Conservation (phyloP, 441 rosid genomes). For the Capsella rubella region DNA sequence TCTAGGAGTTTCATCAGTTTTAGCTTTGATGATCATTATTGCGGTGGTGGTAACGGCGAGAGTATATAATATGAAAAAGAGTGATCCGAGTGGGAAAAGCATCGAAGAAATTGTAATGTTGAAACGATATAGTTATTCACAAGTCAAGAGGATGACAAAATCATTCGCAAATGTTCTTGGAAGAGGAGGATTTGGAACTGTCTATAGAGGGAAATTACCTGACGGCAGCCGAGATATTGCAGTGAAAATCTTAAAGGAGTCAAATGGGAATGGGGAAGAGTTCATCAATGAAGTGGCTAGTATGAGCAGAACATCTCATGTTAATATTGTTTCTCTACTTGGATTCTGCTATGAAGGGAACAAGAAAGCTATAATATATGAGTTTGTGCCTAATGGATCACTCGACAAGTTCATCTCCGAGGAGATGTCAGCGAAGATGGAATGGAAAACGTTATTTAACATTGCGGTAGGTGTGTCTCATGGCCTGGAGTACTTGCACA, state of each 20-base stretch:
- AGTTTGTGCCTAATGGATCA: background rate
- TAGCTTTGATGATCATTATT: background rate
- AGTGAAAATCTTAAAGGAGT: background rate
- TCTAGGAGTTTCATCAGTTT: background rate
- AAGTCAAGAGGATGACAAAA: background rate
- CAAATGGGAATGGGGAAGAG: background rate
- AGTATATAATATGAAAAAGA: background rate
- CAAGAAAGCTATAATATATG: background rate
- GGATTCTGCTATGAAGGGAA: constrained; percentile 38
- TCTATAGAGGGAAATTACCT: background rate
- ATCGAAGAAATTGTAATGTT: background rate
- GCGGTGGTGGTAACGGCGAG: background rate
- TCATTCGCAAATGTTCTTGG: background rate
- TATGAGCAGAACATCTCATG: constrained; percentile 53
- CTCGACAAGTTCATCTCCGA: background rate
- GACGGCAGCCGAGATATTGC: background rate
- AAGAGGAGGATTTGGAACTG: background rate
- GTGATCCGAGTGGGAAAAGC: background rate
- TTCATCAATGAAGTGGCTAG: constrained; percentile 51
- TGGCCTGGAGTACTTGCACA: background rate
- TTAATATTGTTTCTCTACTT: constrained; percentile 47
- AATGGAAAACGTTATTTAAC: background rate
- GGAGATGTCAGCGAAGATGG: background rate
- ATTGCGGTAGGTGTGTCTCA: background rate
- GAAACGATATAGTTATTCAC: background rate